phyloP scores from a whole-genome alignment of 2,329 filamentous ascomycete genomes.

The Bertia moriformis region DNA sequence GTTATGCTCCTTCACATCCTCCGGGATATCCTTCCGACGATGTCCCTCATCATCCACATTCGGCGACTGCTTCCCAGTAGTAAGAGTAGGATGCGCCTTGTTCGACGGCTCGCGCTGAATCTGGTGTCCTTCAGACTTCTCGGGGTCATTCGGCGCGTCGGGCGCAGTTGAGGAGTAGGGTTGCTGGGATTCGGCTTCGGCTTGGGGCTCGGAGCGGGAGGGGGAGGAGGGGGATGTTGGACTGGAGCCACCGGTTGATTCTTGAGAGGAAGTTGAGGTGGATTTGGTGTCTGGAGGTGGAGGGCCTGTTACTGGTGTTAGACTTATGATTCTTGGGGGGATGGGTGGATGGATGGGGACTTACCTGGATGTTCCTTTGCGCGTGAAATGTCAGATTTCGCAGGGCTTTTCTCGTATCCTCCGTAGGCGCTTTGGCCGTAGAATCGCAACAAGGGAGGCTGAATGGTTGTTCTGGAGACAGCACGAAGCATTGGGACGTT shows the following conservation, averaged over 20 bases:
- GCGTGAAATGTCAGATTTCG: neutral
- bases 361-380: neutral
- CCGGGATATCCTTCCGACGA: conserved; percentile 10
- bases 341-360: conserved; percentile 1
- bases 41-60: conserved; percentile 14
- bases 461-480: neutral
- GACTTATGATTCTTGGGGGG: neutral
- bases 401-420: neutral
- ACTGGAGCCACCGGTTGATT: neutral
- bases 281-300: conserved; percentile 7
- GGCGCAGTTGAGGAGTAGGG: no score
- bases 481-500: neutral
- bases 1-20: conserved; percentile 18
- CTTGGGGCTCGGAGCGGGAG: neutral
- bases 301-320: conserved; percentile 10
- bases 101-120: conserved; percentile 11
- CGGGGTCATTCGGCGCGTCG: no score
- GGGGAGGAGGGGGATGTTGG: neutral
- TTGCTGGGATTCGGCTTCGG: neutral
- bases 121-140: no score
- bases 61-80: conserved; percentile 12
- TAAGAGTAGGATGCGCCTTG: conserved; percentile 15
- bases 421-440: neutral
- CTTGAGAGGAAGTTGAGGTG: neutral
- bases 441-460: neutral